phyloP scores from a whole-genome alignment of 2,329 filamentous ascomycete species.

The Lasiodiplodia theobromae region DNA sequence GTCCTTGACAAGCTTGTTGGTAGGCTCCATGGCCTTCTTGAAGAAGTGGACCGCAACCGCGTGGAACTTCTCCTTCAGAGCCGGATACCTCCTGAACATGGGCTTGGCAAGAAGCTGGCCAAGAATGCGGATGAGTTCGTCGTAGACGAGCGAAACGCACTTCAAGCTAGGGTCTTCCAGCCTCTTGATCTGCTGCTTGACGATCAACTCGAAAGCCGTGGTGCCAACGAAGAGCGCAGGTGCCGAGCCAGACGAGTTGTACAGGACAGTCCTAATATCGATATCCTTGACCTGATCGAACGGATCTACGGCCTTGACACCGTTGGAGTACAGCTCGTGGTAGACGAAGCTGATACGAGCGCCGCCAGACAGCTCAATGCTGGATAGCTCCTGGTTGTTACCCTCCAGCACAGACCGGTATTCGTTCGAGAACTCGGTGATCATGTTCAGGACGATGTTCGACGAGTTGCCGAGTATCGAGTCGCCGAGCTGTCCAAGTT shows the following conservation, averaged over 20 bases:
- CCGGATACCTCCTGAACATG: constrained; percentile 91
- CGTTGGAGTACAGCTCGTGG: constrained; percentile 97
- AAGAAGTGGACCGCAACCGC: constrained; percentile 91
- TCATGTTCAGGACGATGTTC: constrained; percentile 97
- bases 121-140: constrained; percentile 95
- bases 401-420: constrained; percentile 96
- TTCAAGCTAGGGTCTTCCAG: constrained; percentile 96
- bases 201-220: constrained; percentile 96
- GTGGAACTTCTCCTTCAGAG: constrained; percentile 96
- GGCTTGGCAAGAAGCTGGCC: constrained; percentile 87
- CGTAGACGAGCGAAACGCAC: constrained; percentile 96
- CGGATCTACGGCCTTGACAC: constrained; percentile 95
- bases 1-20: constrained; percentile 94
- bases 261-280: constrained; percentile 94
- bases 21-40: constrained; percentile 98
- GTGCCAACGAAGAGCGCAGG: constrained; percentile 97
- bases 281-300: constrained; percentile 98
- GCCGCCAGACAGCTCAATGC: constrained; percentile 91
- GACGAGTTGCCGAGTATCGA: constrained; percentile 95
- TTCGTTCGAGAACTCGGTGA: constrained; percentile 97
- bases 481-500: constrained; percentile 84
- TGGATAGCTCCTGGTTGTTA: constrained; percentile 95
- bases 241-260: constrained; percentile 98
- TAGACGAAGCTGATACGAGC: constrained; percentile 99
- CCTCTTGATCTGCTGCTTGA: constrained; percentile 97